Evolutionary conservation across 345 rosid genomes (phyloP).

Genomic region (Citrus glauca): DNA sequence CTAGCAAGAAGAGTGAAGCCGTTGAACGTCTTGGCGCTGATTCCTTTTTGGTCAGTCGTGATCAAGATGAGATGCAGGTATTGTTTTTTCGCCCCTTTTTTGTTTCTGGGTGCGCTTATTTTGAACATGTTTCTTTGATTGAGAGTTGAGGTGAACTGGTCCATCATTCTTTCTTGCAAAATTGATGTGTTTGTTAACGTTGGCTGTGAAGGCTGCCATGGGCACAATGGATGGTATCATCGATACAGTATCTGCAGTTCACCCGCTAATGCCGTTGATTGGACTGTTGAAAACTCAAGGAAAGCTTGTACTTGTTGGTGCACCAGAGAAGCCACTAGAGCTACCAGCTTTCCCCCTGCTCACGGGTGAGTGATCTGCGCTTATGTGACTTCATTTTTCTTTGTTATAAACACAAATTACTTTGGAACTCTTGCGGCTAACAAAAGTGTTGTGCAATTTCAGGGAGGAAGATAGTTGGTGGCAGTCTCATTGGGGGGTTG

Average conservation of each 20-base stretch:
- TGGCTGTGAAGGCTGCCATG: conserved; percentile 20
- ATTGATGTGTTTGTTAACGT: not conserved
- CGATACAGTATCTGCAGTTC: conserved; percentile 42
- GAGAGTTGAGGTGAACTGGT: not conserved
- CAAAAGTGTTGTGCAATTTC: not conserved
- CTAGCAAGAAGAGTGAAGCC: conserved; percentile 51
- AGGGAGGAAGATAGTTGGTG: conserved; percentile 51
- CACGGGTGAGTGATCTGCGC: conserved; percentile 11
- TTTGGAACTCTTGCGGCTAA: not conserved
- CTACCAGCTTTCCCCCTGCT: conserved; percentile 24
- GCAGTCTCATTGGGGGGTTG: conserved; percentile 47
- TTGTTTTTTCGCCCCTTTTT: not conserved
- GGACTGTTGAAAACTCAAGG: conserved; percentile 29
- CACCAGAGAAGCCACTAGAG: conserved; percentile 31
- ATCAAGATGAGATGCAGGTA: conserved; percentile 40
- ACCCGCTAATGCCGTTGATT: conserved; percentile 27
- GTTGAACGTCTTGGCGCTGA: conserved; percentile 46
- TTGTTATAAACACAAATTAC: not conserved
- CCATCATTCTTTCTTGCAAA: not conserved
- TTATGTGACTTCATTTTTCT: not conserved
- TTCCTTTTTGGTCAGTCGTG: conserved; percentile 45
- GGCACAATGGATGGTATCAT: conserved; percentile 42
- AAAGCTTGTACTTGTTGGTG: conserved; percentile 32
- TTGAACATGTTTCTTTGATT: not conserved
- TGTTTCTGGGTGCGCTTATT: not conserved